Evolutionary conservation across 1,139 yeast species (phyloP).

Genomic region (Candida albicans): DNA sequence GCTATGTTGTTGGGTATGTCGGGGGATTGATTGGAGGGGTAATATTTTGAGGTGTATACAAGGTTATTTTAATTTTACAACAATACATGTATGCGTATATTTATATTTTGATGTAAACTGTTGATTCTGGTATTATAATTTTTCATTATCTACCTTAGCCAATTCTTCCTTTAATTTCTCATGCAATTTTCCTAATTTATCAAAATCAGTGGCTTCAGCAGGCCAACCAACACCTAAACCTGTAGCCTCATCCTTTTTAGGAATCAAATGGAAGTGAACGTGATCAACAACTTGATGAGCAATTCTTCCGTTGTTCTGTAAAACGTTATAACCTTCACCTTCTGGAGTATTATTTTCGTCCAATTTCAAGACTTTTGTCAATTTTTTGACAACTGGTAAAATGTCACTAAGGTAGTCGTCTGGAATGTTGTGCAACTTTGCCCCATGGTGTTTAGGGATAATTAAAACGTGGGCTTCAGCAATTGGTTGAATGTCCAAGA

Average conservation of each 20-base stretch:
- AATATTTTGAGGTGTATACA: neutral
- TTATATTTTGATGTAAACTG: neutral
- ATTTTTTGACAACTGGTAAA: constrained; percentile 82
- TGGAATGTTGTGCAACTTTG: constrained; percentile 85
- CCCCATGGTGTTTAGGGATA: constrained; percentile 92
- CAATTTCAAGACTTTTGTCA: constrained; percentile 69
- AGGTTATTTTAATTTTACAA: neutral
- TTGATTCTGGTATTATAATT: neutral
- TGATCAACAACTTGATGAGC: constrained; percentile 96
- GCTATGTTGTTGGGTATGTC: constrained; percentile 75
- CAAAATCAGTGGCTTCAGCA: constrained; percentile 71
- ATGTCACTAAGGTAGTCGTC: constrained; percentile 85
- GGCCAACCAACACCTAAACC: constrained; percentile 95
- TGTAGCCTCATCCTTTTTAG: constrained; percentile 66
- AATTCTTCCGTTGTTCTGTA: constrained; percentile 89
- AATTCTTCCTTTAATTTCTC: constrained; percentile 58
- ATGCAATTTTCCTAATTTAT: constrained; percentile 65
- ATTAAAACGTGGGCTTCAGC: constrained; percentile 84
- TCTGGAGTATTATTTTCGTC: constrained; percentile 54
- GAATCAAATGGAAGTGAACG: constrained; percentile 95
- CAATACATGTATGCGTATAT: neutral
- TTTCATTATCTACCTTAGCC: constrained; percentile 25
- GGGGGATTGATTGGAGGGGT: constrained; percentile 56
- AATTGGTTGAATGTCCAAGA: constrained; percentile 90
- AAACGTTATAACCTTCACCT: constrained; percentile 77